Evolutionary conservation across 148 eudicot species (phyloP).

Genomic region (Suaeda aralocaspica): DNA sequence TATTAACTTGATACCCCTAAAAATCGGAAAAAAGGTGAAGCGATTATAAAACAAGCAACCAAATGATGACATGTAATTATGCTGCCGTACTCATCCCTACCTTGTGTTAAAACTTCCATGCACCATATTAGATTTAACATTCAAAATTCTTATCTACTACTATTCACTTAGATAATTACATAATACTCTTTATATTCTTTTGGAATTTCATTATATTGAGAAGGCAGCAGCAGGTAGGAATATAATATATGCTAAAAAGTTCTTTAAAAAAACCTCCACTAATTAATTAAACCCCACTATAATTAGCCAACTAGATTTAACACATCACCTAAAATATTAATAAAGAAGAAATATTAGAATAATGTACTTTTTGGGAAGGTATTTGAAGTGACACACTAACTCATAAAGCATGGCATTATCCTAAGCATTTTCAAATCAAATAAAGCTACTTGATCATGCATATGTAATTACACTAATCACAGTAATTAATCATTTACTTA

Average conservation of each 20-base stretch:
- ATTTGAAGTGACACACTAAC: conserved; percentile 14
- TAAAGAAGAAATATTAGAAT: not conserved
- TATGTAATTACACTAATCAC: not conserved
- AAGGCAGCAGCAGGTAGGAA: not conserved
- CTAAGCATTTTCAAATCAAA: not conserved
- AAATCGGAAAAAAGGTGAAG: too few relatives aligned
- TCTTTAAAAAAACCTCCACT: conserved; percentile 2
- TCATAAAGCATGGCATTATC: conserved; percentile 6
- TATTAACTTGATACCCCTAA: not conserved
- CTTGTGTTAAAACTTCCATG: not conserved
- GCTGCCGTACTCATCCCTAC: conserved; percentile 1
- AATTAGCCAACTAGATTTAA: conserved; percentile 7
- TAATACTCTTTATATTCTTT: not conserved
- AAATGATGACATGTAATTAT: not conserved
- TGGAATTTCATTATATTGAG: conserved; percentile 9
- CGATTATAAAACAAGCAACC: not conserved
- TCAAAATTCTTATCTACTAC: too few relatives aligned
- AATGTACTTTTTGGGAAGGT: conserved; percentile 12
- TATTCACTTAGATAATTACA: not conserved
- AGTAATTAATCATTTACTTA: conserved; percentile 34
- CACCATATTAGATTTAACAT: not conserved
- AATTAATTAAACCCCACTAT: not conserved
- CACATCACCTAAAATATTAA: conserved; percentile 15
- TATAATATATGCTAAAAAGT: conserved; percentile 22
- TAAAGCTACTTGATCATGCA: too few relatives aligned